Conservation (phyloP, 2,329 filamentous ascomycete species). For the Cercospora zeina region DNA sequence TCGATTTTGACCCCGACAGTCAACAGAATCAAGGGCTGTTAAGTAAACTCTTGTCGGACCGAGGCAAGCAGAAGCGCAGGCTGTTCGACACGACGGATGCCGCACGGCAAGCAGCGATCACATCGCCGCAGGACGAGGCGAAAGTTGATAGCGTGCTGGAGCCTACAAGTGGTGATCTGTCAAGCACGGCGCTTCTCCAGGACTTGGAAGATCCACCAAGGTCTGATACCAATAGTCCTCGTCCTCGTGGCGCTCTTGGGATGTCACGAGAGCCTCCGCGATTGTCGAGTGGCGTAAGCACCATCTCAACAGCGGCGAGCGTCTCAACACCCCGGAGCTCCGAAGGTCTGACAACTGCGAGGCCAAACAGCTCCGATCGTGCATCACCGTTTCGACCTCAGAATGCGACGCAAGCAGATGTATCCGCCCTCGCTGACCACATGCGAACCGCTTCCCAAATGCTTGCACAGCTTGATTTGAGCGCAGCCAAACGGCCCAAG, state of each 20-base stretch:
- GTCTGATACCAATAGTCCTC: conserved; percentile 34
- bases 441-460: conserved; percentile 87
- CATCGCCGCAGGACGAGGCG: conserved; percentile 47
- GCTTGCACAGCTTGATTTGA: conserved; percentile 79
- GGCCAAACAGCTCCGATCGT: conserved; percentile 68
- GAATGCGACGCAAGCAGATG: conserved; percentile 70
- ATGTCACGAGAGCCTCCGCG: conserved; percentile 49
- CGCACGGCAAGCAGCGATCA: conserved; percentile 49
- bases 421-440: conserved; percentile 78
- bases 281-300: conserved; percentile 62
- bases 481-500: conserved; percentile 74
- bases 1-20: conserved; percentile 75
- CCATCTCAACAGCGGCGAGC: conserved; percentile 61
- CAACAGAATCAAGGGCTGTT: conserved; percentile 69
- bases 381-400: conserved; percentile 55
- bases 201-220: conserved; percentile 54
- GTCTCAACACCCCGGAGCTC: conserved; percentile 68
- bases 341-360: conserved; percentile 55
- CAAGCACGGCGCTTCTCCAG: conserved; percentile 69
- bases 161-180: conserved; percentile 74
- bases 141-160: conserved; percentile 76
- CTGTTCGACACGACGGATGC: conserved; percentile 62
- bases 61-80: conserved; percentile 56
- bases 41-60: conserved; percentile 66
- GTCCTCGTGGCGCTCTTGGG: conserved; percentile 20